phyloP scores from a whole-genome alignment of 192 early-diverging fungal species.

The Backusella circina region DNA sequence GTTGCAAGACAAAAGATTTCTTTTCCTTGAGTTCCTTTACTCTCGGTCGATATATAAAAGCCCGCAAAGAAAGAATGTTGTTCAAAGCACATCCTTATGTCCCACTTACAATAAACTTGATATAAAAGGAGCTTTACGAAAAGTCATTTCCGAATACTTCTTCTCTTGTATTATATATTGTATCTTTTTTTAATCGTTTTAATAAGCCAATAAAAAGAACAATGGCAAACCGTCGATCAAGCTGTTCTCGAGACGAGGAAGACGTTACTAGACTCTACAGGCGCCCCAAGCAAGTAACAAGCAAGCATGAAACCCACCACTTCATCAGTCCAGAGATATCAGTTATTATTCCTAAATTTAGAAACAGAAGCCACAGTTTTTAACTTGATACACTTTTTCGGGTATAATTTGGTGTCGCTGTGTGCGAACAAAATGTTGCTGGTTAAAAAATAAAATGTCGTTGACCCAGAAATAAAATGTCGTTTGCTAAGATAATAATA shows the following conservation, averaged over 20 bases:
- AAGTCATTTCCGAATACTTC: not conserved
- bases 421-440: no score
- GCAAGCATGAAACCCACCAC: not conserved
- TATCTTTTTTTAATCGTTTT: not conserved
- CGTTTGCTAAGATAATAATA: no score
- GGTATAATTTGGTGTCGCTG: no score
- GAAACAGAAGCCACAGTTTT: not conserved
- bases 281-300: not conserved
- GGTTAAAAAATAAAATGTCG: no score
- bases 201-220: not conserved
- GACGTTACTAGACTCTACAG: not conserved
- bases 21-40: no score
- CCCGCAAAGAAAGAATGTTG: not conserved
- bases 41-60: no score
- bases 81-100: not conserved
- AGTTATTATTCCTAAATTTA: not conserved
- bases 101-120: not conserved
- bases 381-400: no score
- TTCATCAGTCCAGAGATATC: not conserved
- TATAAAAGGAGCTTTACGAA: not conserved
- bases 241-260: not conserved
- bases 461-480: no score
- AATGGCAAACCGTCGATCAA: not conserved
- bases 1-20: no score
- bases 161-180: not conserved